phyloP scores from a whole-genome alignment of 495 filamentous ascomycete genomes.

The Tuber microsphaerosporum region DNA sequence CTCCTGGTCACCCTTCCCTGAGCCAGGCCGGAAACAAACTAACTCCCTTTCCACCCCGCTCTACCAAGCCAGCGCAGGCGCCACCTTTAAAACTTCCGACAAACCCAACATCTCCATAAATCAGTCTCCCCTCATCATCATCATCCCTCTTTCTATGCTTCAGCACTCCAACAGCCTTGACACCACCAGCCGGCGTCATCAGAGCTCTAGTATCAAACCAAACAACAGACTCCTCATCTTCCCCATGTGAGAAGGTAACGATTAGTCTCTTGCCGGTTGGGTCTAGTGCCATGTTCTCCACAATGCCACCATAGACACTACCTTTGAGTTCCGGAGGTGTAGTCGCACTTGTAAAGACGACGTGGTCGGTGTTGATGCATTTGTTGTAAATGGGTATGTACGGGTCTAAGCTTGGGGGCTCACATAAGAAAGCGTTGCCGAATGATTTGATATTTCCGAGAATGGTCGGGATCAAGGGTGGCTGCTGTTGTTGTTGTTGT shows the following conservation, averaged over 20 bases:
- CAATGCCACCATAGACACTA: slow-evolving; percentile 15
- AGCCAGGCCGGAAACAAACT: slow-evolving; percentile 24
- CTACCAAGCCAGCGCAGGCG: slow-evolving; percentile 26
- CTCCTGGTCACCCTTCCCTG: not conserved
- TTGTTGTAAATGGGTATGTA: not conserved
- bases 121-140: not conserved
- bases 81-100: slow-evolving; percentile 13
- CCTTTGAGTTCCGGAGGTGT: not conserved
- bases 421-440: not conserved
- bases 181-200: not conserved
- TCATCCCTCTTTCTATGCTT: slow-evolving; percentile 6
- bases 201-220: slow-evolving; percentile 25
- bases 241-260: slow-evolving; percentile 11
- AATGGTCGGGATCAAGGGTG: not conserved
- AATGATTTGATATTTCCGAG: not conserved
- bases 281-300: slow-evolving; percentile 27
- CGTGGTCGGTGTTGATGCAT: not conserved
- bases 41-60: slow-evolving; percentile 8
- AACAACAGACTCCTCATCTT: slow-evolving; percentile 15
- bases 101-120: slow-evolving; percentile 21
- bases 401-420: not conserved
- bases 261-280: slow-evolving; percentile 18
- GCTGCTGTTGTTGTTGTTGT: not conserved
- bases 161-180: slow-evolving; percentile 20
- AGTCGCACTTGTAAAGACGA: not conserved